These are phyloP conservation scores for Arctium minus DNA, from an alignment of 129 eudicot species.

Conservation along the genomic window DNA sequence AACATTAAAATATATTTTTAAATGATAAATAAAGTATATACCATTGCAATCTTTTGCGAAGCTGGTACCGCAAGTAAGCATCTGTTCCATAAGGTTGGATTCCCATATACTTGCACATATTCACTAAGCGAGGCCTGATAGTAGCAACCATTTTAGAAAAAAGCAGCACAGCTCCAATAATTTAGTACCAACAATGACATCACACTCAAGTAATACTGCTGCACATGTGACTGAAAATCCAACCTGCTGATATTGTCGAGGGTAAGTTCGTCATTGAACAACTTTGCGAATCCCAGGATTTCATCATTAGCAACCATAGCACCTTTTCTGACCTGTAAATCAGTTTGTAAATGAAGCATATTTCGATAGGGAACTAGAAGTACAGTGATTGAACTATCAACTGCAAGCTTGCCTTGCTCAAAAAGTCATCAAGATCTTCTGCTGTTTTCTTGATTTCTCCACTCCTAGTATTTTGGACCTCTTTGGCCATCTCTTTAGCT, in stretches of 20 bases:
- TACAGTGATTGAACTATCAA: not conserved
- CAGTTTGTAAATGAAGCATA: constrained; percentile 16
- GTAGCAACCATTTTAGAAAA: constrained; percentile 12
- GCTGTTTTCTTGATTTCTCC: constrained; percentile 94
- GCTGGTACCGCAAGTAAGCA: constrained; percentile 75
- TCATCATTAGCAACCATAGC: constrained; percentile 75
- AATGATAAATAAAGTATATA: constrained; percentile 12
- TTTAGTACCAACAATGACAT: not conserved
- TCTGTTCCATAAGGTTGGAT: constrained; percentile 87
- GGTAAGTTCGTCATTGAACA: constrained; percentile 94
- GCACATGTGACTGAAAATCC: constrained; percentile 6
- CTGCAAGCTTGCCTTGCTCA: constrained; percentile 58
- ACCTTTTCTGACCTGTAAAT: constrained; percentile 86
- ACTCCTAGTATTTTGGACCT: constrained; percentile 87
- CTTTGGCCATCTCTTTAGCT: constrained; percentile 95
- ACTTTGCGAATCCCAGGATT: constrained; percentile 89
- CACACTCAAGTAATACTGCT: not conserved
- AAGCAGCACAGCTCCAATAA: not conserved
- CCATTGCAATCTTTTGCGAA: constrained; percentile 70
- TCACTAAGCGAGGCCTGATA: constrained; percentile 89
- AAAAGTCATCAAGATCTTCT: constrained; percentile 96
- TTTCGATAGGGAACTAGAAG: not conserved
- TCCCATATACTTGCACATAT: constrained; percentile 98
- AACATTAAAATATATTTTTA: constrained; percentile 3
- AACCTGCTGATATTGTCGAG: constrained; percentile 97